Base-by-base conservation (phyloP, 2,329 filamentous ascomycete species). In the Ophiocordyceps sinensis region DNA sequence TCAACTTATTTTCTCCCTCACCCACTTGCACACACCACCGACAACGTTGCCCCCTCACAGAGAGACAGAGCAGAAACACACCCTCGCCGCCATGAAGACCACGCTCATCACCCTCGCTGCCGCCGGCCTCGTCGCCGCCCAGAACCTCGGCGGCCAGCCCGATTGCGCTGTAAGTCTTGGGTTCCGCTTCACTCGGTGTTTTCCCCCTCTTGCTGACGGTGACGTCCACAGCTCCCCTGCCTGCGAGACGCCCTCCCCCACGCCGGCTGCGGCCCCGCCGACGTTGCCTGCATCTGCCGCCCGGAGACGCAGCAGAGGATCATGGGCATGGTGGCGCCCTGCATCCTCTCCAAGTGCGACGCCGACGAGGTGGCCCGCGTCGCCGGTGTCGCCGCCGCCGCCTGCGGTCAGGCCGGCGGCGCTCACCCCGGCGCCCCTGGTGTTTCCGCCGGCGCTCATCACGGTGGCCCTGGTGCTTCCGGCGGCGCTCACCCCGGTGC, bases 231-330 rank as follows among this genome's bases (percentile, higher is more conserved):
- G 58, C 31, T 51, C 35, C 23, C 48, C 30, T 68, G 66, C 44
- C 55, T 68, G 14, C 29, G 47, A 32, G 49, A 55, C 14, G 55
- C 55, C 44, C 53, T 68, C 45, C 44, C 52, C 41, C 44, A 56
- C 44, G 53, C 55, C 37, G 61, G 60, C 50, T 67, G 65, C 51
- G 31, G 45, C 4, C 44, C 59, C 47, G 46, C 45, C 39, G 62
- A 67, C 45, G 51, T 56, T 10, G 51, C 49, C 39, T 68, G 66
- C 53, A 56, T 58, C 48, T 68, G 65, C 52, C 48, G 53, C 2
- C 8, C 15, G 11, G 37, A 39, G 10, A 60, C 53, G 42, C 58
- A 62, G 51, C 43, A 43, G 32, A 48, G 53, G 44, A 54, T 64
- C 29, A 41, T 47, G 19, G 42, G 49, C 30, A 43, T 54, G 36